phyloP scores from a whole-genome alignment of 2,329 filamentous ascomycete species.

The Colletotrichum sp. region DNA sequence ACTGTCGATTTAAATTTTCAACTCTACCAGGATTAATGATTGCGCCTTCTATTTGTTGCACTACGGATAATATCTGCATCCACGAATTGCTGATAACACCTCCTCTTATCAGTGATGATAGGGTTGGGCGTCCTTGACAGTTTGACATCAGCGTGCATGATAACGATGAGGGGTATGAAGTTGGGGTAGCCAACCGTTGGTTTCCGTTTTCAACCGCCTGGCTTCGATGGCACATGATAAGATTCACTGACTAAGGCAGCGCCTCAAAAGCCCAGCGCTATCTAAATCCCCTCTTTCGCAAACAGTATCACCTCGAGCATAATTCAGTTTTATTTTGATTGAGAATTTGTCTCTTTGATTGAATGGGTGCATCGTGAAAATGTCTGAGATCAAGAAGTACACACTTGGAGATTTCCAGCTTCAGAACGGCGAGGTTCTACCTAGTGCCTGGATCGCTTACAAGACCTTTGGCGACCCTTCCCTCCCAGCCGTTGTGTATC shows the following conservation, averaged over 20 bases:
- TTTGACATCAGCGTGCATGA: background rate
- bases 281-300: background rate
- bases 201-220: background rate
- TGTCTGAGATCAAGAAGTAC: slow-evolving; percentile 46
- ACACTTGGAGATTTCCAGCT: slow-evolving; percentile 71
- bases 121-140: background rate
- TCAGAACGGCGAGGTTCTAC: slow-evolving; percentile 66
- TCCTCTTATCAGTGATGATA: background rate
- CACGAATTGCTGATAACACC: background rate
- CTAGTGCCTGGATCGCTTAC: slow-evolving; percentile 74
- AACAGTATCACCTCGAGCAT: background rate
- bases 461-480: slow-evolving; percentile 73
- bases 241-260: background rate
- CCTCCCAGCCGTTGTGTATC: slow-evolving; percentile 74
- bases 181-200: background rate
- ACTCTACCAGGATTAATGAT: background rate
- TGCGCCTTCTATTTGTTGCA: background rate
- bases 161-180: background rate
- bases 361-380: background rate
- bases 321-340: no score
- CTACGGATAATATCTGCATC: background rate
- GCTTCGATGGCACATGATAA: background rate
- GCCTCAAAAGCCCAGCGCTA: background rate
- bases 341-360: background rate
- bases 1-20: background rate